These are phyloP conservation scores for Wickerhamomyces sydowiorum DNA, from an alignment of 805 yeast genomes.

Conservation along the genomic window DNA sequence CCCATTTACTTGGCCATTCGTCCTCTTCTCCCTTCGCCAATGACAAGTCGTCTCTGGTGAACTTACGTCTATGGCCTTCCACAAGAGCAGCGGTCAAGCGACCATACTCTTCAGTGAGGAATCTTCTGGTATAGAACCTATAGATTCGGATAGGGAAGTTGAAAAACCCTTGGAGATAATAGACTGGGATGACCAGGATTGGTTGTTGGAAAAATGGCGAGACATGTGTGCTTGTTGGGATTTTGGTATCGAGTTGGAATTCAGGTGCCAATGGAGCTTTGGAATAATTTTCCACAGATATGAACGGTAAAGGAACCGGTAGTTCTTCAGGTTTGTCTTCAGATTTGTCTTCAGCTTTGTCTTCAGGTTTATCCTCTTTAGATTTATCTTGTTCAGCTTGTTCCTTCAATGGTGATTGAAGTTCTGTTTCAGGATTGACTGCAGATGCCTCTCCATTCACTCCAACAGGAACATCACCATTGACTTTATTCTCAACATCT, in stretches of 20 bases:
- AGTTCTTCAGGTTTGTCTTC: conserved; percentile 14
- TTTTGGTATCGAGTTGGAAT: conserved; percentile 23
- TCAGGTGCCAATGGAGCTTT: conserved; percentile 46
- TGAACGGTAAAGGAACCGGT: conserved; percentile 60
- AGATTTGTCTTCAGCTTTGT: conserved; percentile 3
- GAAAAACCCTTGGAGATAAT: conserved; percentile 72
- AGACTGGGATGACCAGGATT: conserved; percentile 66
- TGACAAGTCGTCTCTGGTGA: conserved; percentile 34
- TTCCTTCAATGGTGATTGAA: not conserved
- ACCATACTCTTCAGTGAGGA: conserved; percentile 64
- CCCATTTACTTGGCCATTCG: conserved; percentile 89
- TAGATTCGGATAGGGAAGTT: conserved; percentile 71
- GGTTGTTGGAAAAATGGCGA: conserved; percentile 75
- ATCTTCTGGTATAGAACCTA: conserved; percentile 70
- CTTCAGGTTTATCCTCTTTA: conserved; percentile 1
- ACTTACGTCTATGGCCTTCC: conserved; percentile 43
- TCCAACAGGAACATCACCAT: not conserved
- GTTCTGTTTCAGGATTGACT: not conserved
- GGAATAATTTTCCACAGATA: conserved; percentile 52
- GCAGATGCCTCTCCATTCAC: not conserved
- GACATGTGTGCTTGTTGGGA: conserved; percentile 28
- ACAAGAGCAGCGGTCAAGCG: conserved; percentile 46
- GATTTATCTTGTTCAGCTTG: not conserved
- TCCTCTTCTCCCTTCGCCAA: conserved; percentile 56
- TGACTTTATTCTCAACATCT: conserved; percentile 2